Conservation (phyloP, 108 stramenopile species). For the Hondaea fermentalgiana region DNA sequence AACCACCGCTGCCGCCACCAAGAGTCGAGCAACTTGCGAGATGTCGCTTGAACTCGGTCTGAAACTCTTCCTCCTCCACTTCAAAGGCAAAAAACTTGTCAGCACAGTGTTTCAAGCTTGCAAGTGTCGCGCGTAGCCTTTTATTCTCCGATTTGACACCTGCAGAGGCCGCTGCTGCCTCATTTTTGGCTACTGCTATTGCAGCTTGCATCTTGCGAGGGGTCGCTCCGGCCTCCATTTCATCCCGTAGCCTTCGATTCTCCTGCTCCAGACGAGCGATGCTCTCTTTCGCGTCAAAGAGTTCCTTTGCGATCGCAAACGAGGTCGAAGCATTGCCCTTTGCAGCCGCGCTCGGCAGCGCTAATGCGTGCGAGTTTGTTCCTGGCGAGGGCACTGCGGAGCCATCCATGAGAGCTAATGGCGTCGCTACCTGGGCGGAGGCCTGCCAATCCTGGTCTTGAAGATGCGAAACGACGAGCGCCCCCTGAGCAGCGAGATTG, state of each 20-base stretch:
- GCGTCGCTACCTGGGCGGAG: neutral
- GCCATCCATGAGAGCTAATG: neutral
- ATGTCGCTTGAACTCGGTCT: neutral
- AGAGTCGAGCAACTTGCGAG: neutral
- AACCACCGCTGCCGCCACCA: too few species aligned
- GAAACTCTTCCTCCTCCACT: slow-evolving; percentile 46
- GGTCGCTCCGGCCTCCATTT: neutral
- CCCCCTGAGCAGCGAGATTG: too few species aligned
- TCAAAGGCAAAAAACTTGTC: slow-evolving; percentile 42
- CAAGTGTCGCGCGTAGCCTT: neutral
- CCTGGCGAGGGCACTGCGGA: too few species aligned
- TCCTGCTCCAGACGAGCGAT: neutral
- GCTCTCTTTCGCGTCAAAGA: slow-evolving; percentile 11
- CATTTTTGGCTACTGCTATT: slow-evolving; percentile 10
- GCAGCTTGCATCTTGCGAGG: neutral
- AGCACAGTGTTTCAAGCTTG: neutral
- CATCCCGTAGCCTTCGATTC: neutral
- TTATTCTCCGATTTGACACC: neutral
- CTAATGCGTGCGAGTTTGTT: too few species aligned
- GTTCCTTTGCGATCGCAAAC: neutral
- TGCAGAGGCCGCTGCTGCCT: neutral
- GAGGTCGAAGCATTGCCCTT: neutral
- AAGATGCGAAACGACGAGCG: too few species aligned
- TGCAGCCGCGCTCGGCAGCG: neutral
- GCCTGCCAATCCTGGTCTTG: neutral